Base-by-base conservation (phyloP, 2,329 filamentous ascomycete species). In the Gaeumannomyces sp. region DNA sequence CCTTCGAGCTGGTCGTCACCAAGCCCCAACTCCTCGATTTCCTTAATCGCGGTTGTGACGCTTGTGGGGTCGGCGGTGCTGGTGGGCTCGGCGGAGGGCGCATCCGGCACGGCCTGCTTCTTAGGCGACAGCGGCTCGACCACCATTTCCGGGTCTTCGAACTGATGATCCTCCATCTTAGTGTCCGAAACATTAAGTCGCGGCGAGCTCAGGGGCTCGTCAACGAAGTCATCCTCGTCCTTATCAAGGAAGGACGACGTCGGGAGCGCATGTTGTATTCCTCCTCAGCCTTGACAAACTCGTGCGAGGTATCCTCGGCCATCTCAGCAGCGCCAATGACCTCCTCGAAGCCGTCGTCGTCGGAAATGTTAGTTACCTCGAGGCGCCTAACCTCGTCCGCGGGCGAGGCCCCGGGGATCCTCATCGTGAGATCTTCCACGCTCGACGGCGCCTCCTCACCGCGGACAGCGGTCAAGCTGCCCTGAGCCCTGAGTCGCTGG, bases 311-410 rank as follows among this genome's bases (percentile, higher is more conserved):
- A 62, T 91, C 89, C 67, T 93, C 90, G 25, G 85, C 86, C 70
- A 92, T 84, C 66, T 92, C 89, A 35, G 87, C 89, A 60, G 80
- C 80, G 61, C 85, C 83, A 45, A 84, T 84, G 13, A 98, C 93
- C 76, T 97, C 93, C 74, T 99, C 95, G 72, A 97, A 98, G 1
- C 91, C 92, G 73, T 98, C 95, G 68, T 95, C 91, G 69, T 97
- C 92, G 16, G 90, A 89, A 22, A 86, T 87, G 71, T 95, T 96
- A 63, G 89, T 90, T 19, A 94, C 86, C 69, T 94, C 91, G 1
- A 93, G 80, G 60, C 82, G 84, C 64, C 90, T 90, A 62, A 86
- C 83, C 65, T 87, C 86, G 68, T 93, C 91, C 0, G 83, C 80
- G 0, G 79, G 75, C 0, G 78, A 76, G 2, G 78, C 74, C 53